Conservation (phyloP, 495 filamentous ascomycete genomes). For the Monascus purpureus region DNA sequence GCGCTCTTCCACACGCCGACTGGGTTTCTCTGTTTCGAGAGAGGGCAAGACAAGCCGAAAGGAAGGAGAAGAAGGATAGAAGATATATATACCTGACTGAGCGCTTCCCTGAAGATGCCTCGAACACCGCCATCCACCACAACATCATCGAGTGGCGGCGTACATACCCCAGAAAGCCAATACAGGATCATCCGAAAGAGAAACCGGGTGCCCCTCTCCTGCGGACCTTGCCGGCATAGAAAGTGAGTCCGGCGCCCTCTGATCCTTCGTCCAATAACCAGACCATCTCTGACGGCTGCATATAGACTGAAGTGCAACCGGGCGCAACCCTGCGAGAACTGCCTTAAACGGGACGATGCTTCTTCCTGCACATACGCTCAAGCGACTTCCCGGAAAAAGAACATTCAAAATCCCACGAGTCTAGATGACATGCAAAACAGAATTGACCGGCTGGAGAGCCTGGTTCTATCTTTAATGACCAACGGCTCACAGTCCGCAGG, state of each 20-base stretch:
- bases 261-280: slow-evolving; percentile 6
- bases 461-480: slow-evolving; percentile 93
- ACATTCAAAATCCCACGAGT: slow-evolving; percentile 41
- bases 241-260: slow-evolving; percentile 54
- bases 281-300: slow-evolving; percentile 16
- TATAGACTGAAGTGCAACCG: slow-evolving; percentile 85
- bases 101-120: too few species aligned
- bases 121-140: slow-evolving; percentile 91
- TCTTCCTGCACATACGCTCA: slow-evolving; percentile 82
- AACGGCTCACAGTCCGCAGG: slow-evolving; percentile 59
- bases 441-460: slow-evolving; percentile 89
- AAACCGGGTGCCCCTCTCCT: slow-evolving; percentile 89
- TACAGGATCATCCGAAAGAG: slow-evolving; percentile 86
- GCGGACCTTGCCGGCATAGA: slow-evolving; percentile 82
- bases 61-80: too few species aligned
- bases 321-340: slow-evolving; percentile 86
- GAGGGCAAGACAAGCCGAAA: too few species aligned
- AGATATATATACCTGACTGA: too few species aligned
- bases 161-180: slow-evolving; percentile 71
- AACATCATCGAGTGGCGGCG: slow-evolving; percentile 55
- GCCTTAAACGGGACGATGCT: slow-evolving; percentile 75
- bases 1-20: too few species aligned
- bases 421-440: slow-evolving; percentile 98
- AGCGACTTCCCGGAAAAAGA: slow-evolving; percentile 62
- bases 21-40: too few species aligned